Evolutionary conservation across 2,329 filamentous ascomycete genomes (phyloP).

Genomic region (Fusarium musae): DNA sequence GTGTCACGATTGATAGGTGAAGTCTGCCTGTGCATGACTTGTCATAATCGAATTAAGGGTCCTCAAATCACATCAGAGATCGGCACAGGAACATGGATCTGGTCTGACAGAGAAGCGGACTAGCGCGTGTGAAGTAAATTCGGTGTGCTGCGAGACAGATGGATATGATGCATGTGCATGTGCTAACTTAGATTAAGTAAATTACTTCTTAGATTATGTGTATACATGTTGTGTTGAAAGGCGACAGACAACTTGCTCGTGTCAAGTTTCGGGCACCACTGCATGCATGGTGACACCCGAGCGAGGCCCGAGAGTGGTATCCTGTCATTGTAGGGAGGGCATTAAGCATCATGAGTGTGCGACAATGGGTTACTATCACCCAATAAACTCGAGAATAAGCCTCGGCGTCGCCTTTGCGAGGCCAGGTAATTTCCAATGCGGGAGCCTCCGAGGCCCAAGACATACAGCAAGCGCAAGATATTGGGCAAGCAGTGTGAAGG

Average conservation of each 20-base stretch:
- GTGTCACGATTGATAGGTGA: constrained; percentile 44
- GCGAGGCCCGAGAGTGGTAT: background rate
- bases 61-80: constrained; percentile 11
- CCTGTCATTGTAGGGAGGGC: background rate
- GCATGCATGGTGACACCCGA: constrained; percentile 4
- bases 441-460: background rate
- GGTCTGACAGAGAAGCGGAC: background rate
- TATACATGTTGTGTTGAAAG: background rate
- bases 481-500: background rate
- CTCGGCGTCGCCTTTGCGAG: background rate
- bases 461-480: background rate
- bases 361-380: background rate
- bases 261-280: background rate
- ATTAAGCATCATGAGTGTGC: background rate
- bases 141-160: constrained; percentile 8
- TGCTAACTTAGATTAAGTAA: background rate
- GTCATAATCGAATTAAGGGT: constrained; percentile 3
- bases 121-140: constrained; percentile 18
- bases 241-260: background rate
- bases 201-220: background rate
- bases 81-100: constrained; percentile 7
- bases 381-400: background rate
- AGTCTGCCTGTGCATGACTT: background rate
- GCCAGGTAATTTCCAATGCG: background rate
- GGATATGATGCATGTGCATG: background rate